These are phyloP conservation scores for Boechera divaricarpa DNA, from an alignment of 345 rosid species.

Conservation along the genomic window DNA sequence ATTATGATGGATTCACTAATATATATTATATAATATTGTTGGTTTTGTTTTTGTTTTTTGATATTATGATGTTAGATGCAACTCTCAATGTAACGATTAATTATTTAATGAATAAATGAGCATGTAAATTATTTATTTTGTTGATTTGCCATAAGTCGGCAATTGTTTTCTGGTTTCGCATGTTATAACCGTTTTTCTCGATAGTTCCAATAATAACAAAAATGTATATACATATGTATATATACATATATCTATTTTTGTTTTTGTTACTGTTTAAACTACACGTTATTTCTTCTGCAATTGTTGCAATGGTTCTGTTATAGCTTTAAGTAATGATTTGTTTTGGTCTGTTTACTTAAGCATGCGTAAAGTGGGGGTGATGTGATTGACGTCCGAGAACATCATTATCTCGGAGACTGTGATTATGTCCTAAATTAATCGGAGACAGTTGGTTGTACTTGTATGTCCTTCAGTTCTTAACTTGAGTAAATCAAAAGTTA, in stretches of 20 bases:
- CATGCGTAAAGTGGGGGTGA: constrained; percentile 38
- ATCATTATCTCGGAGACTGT: constrained; percentile 30
- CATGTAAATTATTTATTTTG: constrained; percentile 25
- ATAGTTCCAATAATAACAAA: no score
- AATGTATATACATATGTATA: no score
- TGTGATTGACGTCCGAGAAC: constrained; percentile 35
- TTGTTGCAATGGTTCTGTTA: no score
- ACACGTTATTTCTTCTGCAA: no score
- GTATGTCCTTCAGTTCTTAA: constrained; percentile 26
- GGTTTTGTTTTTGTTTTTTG: neutral
- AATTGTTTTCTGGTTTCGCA: no score
- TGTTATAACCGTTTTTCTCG: no score
- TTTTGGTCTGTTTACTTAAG: constrained; percentile 10
- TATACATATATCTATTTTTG: no score
- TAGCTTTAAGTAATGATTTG: neutral
- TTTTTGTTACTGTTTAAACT: no score
- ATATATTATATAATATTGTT: neutral
- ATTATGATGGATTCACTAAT: constrained; percentile 6
- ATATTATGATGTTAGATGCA: constrained; percentile 12
- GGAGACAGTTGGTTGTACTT: constrained; percentile 30
- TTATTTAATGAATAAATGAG: constrained; percentile 28
- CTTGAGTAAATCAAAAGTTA: neutral
- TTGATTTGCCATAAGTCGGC: neutral
- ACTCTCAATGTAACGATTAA: constrained; percentile 17
- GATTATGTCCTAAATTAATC: constrained; percentile 16